Evolutionary conservation across 306 rosid genomes (phyloP), one percentile per base, ranked within the genome.

Genomic region (Albizia julibrissin): DNA sequence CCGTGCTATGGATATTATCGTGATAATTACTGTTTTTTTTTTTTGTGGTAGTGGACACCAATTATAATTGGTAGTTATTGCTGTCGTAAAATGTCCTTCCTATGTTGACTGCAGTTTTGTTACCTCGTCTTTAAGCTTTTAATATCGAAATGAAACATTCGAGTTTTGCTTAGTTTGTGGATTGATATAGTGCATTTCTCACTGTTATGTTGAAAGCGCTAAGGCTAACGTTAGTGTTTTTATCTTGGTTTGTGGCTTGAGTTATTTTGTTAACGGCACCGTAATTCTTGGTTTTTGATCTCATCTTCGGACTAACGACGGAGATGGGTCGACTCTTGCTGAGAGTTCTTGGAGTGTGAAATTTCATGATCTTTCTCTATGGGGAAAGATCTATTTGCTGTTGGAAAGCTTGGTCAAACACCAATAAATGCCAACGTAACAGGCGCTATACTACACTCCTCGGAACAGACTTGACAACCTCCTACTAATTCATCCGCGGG

Each of bases 41-140:
- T 6, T 19, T 1, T 61, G 72, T 78, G 49, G 19, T 72, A 71
- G 68, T 70, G 73, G 65, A 78, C 62, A 56, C 69, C 40, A 33
- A 74, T 19, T 11, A 22, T 74, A 58, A 11, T 37, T 62, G 82
- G 82, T 54, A 12, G 69, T 24, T 39, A 33, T 52, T 64, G 10
- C 72, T 54, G 42, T 58, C 61, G 7, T 77, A 31, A 49, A 52
- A 47, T 83, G 21, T 15, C 43, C 8, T 77, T 77, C n/a, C 39
- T n/a, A 56, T 46, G 6, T 43, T 43, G 66, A 46, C 65, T 58
- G 64, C 40, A 78, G 34, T 83, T 78, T 78, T 83, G 75, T 22
- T 29, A 6, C 54, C 8, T 8, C 24, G 13, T 34, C 8, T 65
- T 77, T 50, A 33, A 80, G 31, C 34, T 61, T 37, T 61, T 61